Evolutionary conservation across 140 eudicot species (phyloP), one percentile per base, ranked within the genome.

Genomic region (Erigeron philadelphicus): DNA sequence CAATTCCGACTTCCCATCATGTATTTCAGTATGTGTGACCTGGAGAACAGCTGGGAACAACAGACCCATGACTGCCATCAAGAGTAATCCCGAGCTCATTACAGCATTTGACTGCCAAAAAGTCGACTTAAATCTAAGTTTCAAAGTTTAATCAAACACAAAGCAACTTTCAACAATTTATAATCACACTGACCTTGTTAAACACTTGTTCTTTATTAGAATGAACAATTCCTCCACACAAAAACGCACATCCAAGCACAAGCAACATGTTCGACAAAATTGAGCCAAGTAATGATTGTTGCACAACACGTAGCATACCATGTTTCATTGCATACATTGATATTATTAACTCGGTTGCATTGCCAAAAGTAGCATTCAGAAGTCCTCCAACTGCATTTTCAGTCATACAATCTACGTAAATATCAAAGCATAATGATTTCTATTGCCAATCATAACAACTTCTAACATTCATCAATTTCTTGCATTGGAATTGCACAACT

Each of bases 171-270:
- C 35, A 43, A 41, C 68, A 43, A 9, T 11, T 18, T 64, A 19
- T 10, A 44, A 46, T 2, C 17, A 72, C 56, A 75, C 84, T 35
- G 21, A 90, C 97, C 87, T 84, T 87, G 84, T 84, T 75, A 68
- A 90, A 90, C 49, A 79, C 75, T 67, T 90, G 97, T 61, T 77
- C 86, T 74, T 84, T 90, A 10, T 70, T 57, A 47, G 67, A 79
- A 68, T 87, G 86, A 70, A 73, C 83, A 61, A 90, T 74, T 71
- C 97, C 97, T 43, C 97, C 97, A 72, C 81, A 64, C 55, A 90
- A 83, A 67, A 90, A 83, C 16, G 95, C 89, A 79, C 88, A 85
- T 23, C 97, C 97, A 76, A 90, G 97, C 59, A 90, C 95, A 58
- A 90, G 82, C 69, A 90, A 68, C 86, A 85, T 80, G 81, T 90